Percentiles rank a stretch among this genome's conserved stretches.
Evolutionary conservation across 2,329 filamentous ascomycete genomes (phyloP).

Genomic region (Berkeleyomyces rouxiae): DNA sequence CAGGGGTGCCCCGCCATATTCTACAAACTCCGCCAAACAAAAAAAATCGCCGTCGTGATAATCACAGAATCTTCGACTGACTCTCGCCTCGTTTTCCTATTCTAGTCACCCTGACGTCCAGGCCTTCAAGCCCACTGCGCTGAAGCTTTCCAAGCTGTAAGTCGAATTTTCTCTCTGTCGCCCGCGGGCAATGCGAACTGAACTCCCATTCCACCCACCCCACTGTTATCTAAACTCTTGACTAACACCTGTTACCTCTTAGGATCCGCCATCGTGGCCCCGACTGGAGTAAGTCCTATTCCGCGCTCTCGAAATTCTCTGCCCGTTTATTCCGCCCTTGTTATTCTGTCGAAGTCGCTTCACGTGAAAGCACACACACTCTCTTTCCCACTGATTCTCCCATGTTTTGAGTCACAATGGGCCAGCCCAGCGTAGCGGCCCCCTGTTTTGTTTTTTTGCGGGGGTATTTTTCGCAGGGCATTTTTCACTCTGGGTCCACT

Average conservation of each 20-base stretch:
- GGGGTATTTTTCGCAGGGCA: too few species aligned
- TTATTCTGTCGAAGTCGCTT: not conserved
- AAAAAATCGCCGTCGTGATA: not conserved
- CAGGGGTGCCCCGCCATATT: not conserved
- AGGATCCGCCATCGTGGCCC: conserved; percentile 91
- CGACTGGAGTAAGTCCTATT: conserved; percentile 74
- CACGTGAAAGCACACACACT: too few species aligned
- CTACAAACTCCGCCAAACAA: not conserved
- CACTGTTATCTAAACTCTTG: conserved; percentile 3
- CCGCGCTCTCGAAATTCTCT: not conserved
- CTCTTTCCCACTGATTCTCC: too few species aligned
- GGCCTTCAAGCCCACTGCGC: conserved; percentile 88
- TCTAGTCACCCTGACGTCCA: conserved; percentile 75
- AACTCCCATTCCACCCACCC: not conserved
- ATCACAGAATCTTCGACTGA: not conserved
- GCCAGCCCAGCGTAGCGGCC: too few species aligned
- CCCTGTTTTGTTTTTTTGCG: too few species aligned
- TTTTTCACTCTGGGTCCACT: too few species aligned
- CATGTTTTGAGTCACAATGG: too few species aligned
- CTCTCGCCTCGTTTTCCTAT: conserved; percentile 1
- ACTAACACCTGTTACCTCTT: conserved; percentile 14
- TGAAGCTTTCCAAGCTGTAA: conserved; percentile 88
- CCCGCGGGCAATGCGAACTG: not conserved
- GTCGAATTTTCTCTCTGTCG: conserved; percentile 22
- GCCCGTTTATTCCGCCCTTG: not conserved